Evolutionary conservation across 2,329 filamentous ascomycete genomes (phyloP), one percentile per base, ranked within the genome.

Genomic region (Achaetomium macrosporum): DNA sequence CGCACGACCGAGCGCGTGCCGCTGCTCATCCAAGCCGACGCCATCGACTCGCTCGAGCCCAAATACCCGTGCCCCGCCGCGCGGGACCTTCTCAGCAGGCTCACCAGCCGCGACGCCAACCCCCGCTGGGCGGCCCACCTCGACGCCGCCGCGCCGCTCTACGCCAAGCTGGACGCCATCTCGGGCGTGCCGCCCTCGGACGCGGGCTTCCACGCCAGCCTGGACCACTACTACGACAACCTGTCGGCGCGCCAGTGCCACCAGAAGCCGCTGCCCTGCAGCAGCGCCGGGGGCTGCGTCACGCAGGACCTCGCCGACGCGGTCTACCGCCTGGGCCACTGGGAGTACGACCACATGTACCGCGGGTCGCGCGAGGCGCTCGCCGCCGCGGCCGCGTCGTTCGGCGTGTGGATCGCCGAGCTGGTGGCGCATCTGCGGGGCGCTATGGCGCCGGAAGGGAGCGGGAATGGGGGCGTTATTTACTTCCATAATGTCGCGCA

Each of bases 161-260:
- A 80, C 64, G 63, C 67, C 6, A 68, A 67, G 0, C 77, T 93
- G 0, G 88, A 93, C 62, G 66, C 71, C 40, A 77, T 92, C 42
- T 88, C 85, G 0, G 85, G 85, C 30, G 78, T 93, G 1, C 65
- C 76, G 0, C 56, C 73, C 0, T 68, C 68, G 33, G 77, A 83
- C 55, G 63, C 65, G 0, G 84, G 75, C 3, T 93, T 88, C 73
- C 87, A 92, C 63, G 75, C 69, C 39, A 84, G 78, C 49, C 84
- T 87, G 61, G 89, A 93, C 64, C 88, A 90, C 68, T 93, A 93
- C 71, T 93, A 84, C 62, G 89, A 93, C 66, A 93, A 90, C 63
- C 76, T 93, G 1, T 90, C 87, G 0, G 84, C 88, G 0, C 78
- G 88, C 0, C 84, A 90, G 64, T 93, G 88, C 66, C 88, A 93